Percentiles rank a stretch among this genome's conserved stretches.
phyloP scores from a whole-genome alignment of 1,284 basidiomycete species.

The Hypsizygus ulmarius region DNA sequence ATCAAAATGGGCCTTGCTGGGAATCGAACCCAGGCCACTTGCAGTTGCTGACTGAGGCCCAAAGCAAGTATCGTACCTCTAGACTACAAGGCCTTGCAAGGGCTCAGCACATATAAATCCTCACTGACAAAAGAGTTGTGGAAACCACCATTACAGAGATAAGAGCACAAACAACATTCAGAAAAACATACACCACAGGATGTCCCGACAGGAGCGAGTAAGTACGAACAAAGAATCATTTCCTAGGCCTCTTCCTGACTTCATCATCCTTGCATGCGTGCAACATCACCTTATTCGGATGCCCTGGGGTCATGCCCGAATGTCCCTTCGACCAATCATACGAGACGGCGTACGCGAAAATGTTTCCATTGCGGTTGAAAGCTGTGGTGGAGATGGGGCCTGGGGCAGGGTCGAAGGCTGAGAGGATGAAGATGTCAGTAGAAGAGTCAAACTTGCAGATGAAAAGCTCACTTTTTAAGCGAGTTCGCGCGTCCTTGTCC shows the following conservation, averaged over 20 bases:
- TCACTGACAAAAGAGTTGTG: too few relatives aligned
- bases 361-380: conserved; percentile 85
- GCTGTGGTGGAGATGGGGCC: conserved; percentile 71
- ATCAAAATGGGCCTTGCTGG: conserved; percentile 35
- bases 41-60: conserved; percentile 35
- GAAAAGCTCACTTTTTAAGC: conserved; percentile 74
- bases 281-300: conserved; percentile 85
- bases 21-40: conserved; percentile 53
- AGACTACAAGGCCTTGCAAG: conserved; percentile 40
- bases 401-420: conserved; percentile 68
- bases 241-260: conserved; percentile 67
- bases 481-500: conserved; percentile 88
- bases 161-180: neutral
- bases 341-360: conserved; percentile 86
- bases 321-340: conserved; percentile 93
- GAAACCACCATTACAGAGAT: conserved; percentile 2
- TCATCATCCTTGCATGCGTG: conserved; percentile 90
- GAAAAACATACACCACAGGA: neutral
- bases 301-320: conserved; percentile 77
- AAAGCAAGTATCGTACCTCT: conserved; percentile 55
- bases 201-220: too few relatives aligned
- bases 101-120: too few relatives aligned
- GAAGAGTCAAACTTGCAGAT: conserved; percentile 1
- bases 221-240: conserved; percentile 29
- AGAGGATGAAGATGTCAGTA: neutral